Evolutionary conservation across 2,329 filamentous ascomycete genomes (phyloP).

Genomic region (Arthrobotrys entomopaga): DNA sequence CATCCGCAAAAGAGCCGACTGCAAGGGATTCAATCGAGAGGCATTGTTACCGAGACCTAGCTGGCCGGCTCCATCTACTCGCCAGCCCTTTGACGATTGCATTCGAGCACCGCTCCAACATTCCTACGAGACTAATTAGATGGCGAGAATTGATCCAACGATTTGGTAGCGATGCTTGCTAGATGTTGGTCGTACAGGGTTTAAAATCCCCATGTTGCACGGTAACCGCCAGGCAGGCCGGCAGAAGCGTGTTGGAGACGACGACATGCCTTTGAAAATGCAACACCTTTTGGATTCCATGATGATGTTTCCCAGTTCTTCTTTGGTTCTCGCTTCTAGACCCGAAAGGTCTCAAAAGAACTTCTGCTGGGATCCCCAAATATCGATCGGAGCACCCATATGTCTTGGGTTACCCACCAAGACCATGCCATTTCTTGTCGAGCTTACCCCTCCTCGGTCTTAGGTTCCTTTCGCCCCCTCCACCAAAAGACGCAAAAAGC

Average conservation of each 20-base stretch:
- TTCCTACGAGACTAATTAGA: neutral
- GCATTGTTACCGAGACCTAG: neutral
- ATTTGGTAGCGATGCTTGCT: constrained; percentile 25
- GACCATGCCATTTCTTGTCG: too few relatives aligned
- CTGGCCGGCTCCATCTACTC: neutral
- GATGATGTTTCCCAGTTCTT: neutral
- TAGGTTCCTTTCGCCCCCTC: too few relatives aligned
- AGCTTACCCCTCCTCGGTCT: constrained; percentile 42
- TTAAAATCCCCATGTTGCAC: constrained; percentile 17
- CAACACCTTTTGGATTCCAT: constrained; percentile 15
- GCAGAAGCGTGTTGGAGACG: constrained; percentile 19
- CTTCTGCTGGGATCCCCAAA: too few relatives aligned
- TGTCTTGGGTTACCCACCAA: too few relatives aligned
- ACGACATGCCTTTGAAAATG: constrained; percentile 24
- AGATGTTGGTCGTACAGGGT: constrained; percentile 31
- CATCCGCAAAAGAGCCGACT: constrained; percentile 1
- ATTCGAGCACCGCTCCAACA: constrained; percentile 1
- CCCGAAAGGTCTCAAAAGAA: too few relatives aligned
- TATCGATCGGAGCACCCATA: too few relatives aligned
- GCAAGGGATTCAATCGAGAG: neutral
- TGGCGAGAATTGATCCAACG: constrained; percentile 24
- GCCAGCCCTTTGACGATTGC: neutral
- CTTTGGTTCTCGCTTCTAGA: neutral
- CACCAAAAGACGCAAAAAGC: neutral
- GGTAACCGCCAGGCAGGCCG: constrained; percentile 11